These are phyloP conservation scores for Colletotrichum salicis DNA, from an alignment of 2,329 filamentous ascomycete genomes.

Conservation along the genomic window DNA sequence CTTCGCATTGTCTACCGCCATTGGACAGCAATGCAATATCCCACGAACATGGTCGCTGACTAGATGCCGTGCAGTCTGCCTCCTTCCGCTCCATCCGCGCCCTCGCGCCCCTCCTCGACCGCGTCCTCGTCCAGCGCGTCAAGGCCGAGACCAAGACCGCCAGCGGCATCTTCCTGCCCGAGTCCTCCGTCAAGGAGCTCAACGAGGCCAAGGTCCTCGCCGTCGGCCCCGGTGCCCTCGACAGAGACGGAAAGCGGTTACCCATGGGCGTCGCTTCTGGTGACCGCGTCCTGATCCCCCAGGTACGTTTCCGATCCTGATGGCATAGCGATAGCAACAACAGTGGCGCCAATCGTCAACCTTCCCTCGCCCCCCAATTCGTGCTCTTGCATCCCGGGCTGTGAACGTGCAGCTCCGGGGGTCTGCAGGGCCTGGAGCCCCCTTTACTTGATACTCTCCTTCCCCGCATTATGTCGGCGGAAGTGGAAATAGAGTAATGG, in stretches of 20 bases:
- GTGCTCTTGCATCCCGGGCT: too few species aligned
- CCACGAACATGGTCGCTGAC: not conserved
- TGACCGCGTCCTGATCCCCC: conserved; percentile 95
- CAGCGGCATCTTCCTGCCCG: conserved; percentile 95
- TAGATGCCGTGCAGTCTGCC: conserved; percentile 60
- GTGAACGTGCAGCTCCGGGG: not conserved
- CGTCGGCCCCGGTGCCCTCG: conserved; percentile 87
- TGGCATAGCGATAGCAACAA: too few species aligned
- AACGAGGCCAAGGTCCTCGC: conserved; percentile 97
- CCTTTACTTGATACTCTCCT: not conserved
- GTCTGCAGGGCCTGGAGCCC: not conserved
- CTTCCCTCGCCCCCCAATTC: not conserved
- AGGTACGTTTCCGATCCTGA: conserved; percentile 67
- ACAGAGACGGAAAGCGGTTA: conserved; percentile 90
- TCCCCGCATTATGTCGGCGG: not conserved
- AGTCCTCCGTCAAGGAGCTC: conserved; percentile 96
- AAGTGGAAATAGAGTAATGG: not conserved
- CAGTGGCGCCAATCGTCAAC: not conserved
- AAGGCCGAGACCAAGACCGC: conserved; percentile 98
- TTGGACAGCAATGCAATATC: not conserved
- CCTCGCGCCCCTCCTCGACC: conserved; percentile 95
- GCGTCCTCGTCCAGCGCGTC: conserved; percentile 96
- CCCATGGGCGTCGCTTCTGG: conserved; percentile 84
- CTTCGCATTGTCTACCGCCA: not conserved
- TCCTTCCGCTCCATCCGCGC: conserved; percentile 95